A percentile compares a stretch with the other conserved stretches of the same genome.
Evolutionary conservation across 495 filamentous ascomycete genomes (phyloP).

Genomic region (Hypoxylon intermedium): DNA sequence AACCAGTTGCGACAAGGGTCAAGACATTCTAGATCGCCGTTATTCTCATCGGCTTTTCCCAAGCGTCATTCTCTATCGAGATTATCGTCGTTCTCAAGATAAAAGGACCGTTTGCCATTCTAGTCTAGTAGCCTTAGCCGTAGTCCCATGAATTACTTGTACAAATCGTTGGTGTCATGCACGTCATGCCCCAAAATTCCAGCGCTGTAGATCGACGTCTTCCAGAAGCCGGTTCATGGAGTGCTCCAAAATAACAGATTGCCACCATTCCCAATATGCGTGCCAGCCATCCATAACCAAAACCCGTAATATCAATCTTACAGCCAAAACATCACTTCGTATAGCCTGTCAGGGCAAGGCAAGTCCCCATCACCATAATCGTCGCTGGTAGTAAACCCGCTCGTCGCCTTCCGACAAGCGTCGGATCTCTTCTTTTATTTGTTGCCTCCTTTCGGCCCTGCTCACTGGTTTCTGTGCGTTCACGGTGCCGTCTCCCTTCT

Average conservation of each 20-base stretch:
- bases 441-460: conserved; percentile 54
- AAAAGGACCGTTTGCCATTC: conserved; percentile 3
- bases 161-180: conserved; percentile 13
- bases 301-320: conserved; percentile 8
- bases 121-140: conserved; percentile 14
- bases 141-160: conserved; percentile 19
- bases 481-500: conserved; percentile 31
- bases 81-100: background rate
- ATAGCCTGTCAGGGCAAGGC: background rate
- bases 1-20: conserved; percentile 1
- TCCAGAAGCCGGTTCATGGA: background rate
- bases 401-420: conserved; percentile 48
- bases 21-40: background rate
- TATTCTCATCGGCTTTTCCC: background rate
- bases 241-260: background rate
- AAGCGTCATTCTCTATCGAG: background rate
- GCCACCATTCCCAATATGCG: conserved; percentile 3
- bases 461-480: conserved; percentile 48
- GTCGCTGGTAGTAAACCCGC: conserved; percentile 54
- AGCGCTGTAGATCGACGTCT: background rate
- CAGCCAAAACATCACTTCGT: background rate
- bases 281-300: background rate
- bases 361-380: conserved; percentile 51
- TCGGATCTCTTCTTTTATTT: conserved; percentile 60
- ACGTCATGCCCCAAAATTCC: conserved; percentile 12